Conservation (phyloP, 1,284 basidiomycete genomes). For the Ustilago nuda region DNA sequence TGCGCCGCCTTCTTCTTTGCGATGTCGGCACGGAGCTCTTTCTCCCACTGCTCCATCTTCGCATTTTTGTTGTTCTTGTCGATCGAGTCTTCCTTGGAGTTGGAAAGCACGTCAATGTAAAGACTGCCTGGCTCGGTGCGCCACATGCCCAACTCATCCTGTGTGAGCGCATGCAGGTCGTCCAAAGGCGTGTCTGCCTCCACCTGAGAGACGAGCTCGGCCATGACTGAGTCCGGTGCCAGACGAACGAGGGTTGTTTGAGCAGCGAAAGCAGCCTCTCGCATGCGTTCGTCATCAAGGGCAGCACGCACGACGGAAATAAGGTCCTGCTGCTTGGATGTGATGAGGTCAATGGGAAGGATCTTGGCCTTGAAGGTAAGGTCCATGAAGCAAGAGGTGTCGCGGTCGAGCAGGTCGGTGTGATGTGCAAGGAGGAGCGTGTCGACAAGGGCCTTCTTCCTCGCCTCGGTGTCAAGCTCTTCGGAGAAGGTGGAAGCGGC, state of each 20-base stretch:
- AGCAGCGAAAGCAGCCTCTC: constrained; percentile 56
- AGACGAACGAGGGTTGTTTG: constrained; percentile 59
- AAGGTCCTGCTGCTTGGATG: constrained; percentile 48
- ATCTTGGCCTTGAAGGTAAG: constrained; percentile 60
- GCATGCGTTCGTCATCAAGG: constrained; percentile 38
- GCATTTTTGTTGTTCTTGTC: constrained; percentile 58
- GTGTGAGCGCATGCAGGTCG: constrained; percentile 46
- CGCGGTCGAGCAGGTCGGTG: constrained; percentile 51
- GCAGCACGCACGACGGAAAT: constrained; percentile 44
- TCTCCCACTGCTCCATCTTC: constrained; percentile 67
- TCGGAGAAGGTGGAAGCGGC: constrained; percentile 50
- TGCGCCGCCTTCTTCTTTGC: constrained; percentile 66
- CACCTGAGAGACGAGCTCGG: constrained; percentile 53
- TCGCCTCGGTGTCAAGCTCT: constrained; percentile 24
- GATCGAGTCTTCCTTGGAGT: constrained; percentile 39
- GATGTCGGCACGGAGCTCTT: constrained; percentile 65
- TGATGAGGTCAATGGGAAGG: constrained; percentile 58
- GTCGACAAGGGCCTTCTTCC: constrained; percentile 54
- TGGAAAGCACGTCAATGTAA: constrained; percentile 61
- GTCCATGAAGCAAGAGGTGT: constrained; percentile 59
- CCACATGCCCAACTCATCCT: constrained; percentile 66
- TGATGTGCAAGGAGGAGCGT: constrained; percentile 65
- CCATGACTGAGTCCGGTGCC: constrained; percentile 58
- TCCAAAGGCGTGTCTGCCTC: constrained; percentile 47
- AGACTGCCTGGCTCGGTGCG: constrained; percentile 55